Conservation (phyloP, 305 asterid genomes). For the Solanum chacoense region DNA sequence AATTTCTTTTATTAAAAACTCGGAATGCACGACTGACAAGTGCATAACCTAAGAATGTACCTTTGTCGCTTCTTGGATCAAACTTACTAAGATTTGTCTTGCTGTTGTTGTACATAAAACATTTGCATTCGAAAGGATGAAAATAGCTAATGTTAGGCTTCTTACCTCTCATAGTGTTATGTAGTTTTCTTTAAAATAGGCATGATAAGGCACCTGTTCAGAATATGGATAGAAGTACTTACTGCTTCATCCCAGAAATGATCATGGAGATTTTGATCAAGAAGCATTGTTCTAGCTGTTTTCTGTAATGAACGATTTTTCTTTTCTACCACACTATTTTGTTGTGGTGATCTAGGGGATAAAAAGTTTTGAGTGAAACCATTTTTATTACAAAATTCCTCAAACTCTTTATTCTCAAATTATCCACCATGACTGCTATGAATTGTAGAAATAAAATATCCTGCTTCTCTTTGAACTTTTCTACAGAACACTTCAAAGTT, state of each 20-base stretch:
- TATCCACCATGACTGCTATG: neutral
- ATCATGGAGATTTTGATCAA: neutral
- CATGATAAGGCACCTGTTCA: neutral
- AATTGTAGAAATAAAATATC: neutral
- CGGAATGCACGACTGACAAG: neutral
- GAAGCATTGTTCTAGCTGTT: no score
- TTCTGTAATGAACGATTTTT: neutral
- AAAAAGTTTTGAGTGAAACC: neutral
- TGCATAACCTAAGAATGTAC: neutral
- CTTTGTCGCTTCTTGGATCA: neutral
- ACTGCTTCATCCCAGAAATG: neutral
- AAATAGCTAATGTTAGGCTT: neutral
- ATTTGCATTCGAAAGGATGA: neutral
- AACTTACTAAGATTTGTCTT: neutral
- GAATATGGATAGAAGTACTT: neutral
- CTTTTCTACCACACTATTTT: neutral
- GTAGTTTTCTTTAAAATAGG: neutral
- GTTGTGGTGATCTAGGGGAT: neutral
- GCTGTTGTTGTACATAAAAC: neutral
- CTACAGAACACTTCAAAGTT: neutral
- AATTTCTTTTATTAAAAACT: no score
- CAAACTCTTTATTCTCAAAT: no score
- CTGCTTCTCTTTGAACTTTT: neutral
- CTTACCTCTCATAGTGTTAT: neutral
- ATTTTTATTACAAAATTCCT: neutral